Percentiles rank a stretch among this genome's conserved stretches.
These are phyloP conservation scores for Pseudocercospora vitis DNA, from an alignment of 2,329 filamentous ascomycete species.

Conservation along the genomic window DNA sequence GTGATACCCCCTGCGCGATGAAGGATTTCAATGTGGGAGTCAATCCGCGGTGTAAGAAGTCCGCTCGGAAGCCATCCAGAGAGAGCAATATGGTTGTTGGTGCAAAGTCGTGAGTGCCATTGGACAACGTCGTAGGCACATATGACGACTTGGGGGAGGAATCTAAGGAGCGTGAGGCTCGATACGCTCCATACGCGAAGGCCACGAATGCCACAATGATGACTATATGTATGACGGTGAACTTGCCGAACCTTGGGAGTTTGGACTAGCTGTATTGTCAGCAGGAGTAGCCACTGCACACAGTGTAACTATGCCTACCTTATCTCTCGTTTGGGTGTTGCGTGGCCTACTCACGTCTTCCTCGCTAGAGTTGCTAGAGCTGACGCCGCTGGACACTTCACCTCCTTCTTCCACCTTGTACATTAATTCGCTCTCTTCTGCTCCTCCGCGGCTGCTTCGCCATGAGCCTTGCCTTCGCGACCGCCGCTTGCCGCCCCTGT, in stretches of 20 bases:
- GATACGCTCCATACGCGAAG: constrained; percentile 58
- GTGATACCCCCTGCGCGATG: constrained; percentile 79
- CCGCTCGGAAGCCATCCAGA: constrained; percentile 91
- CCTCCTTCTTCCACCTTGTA: constrained; percentile 87
- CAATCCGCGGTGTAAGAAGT: constrained; percentile 80
- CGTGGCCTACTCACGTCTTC: constrained; percentile 53
- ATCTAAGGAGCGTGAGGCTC: constrained; percentile 38
- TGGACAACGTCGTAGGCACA: constrained; percentile 52
- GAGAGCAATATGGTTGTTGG: constrained; percentile 93
- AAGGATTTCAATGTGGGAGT: constrained; percentile 81
- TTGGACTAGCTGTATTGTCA: constrained; percentile 41
- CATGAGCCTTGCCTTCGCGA: constrained; percentile 38
- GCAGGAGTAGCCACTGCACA: not conserved
- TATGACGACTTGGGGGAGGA: constrained; percentile 14
- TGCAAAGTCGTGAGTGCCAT: constrained; percentile 84
- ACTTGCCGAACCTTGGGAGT: constrained; percentile 40
- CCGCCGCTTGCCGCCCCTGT: constrained; percentile 13
- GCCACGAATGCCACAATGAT: constrained; percentile 56
- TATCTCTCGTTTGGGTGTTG: constrained; percentile 46
- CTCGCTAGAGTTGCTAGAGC: constrained; percentile 43
- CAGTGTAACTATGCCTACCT: constrained; percentile 32
- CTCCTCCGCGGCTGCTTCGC: constrained; percentile 59
- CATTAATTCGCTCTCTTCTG: constrained; percentile 71
- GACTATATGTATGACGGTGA: constrained; percentile 44
- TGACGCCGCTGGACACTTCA: constrained; percentile 24